Evolutionary conservation across 1,284 basidiomycete species (phyloP).

Genomic region (Cryptococcus hybrid): DNA sequence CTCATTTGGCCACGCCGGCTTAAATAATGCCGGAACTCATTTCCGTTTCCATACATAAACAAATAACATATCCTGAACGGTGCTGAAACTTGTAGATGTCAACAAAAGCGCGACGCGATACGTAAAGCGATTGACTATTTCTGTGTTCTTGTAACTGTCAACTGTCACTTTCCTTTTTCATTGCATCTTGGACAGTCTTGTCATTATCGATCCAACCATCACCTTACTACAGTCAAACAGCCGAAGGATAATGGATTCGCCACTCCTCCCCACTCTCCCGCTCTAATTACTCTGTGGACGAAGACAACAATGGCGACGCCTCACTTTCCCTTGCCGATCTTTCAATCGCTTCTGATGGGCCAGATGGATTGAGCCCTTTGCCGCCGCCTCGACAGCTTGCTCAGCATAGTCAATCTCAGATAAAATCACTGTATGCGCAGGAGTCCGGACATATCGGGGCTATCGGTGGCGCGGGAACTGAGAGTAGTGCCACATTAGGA

Average conservation of each 20-base stretch:
- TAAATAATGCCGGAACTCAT: neutral
- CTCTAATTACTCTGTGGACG: no score
- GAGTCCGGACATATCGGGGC: no score
- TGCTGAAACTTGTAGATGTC: no score
- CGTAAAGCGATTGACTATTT: neutral
- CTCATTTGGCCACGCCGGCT: neutral
- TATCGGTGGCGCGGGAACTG: no score
- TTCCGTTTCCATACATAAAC: neutral
- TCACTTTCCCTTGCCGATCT: neutral
- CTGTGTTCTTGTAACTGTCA: neutral
- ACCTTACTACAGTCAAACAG: no score
- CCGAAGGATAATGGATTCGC: constrained; percentile 12
- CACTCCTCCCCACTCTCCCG: constrained; percentile 5
- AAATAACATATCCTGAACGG: no score
- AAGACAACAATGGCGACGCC: neutral
- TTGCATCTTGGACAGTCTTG: no score
- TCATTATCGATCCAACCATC: no score
- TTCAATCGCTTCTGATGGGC: neutral
- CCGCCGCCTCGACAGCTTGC: neutral
- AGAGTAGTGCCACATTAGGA: no score
- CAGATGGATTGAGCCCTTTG: neutral
- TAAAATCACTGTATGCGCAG: no score
- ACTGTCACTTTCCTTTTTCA: neutral
- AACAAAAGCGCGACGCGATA: neutral
- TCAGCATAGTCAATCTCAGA: no score